These are phyloP conservation scores for Xylaria sp. DNA, from an alignment of 2,329 filamentous ascomycete genomes.

Conservation along the genomic window DNA sequence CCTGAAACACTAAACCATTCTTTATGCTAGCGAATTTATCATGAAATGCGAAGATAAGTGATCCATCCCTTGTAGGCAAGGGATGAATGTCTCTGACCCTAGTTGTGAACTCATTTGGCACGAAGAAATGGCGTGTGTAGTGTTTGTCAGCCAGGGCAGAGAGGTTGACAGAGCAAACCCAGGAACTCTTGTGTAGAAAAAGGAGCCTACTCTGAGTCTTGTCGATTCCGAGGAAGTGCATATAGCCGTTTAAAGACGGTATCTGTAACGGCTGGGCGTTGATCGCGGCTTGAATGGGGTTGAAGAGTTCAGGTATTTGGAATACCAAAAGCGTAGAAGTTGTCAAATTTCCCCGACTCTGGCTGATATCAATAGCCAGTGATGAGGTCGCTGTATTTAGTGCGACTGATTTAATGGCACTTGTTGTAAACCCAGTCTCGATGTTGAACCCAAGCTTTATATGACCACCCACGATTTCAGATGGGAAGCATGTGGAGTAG, in stretches of 20 bases:
- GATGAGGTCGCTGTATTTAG: not conserved
- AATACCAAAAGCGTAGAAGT: not conserved
- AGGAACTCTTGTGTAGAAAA: slow-evolving; percentile 1
- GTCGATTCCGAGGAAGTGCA: not conserved
- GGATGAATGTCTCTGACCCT: slow-evolving; percentile 11
- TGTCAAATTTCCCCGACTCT: not conserved
- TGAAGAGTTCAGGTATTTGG: not conserved
- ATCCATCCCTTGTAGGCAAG: not conserved
- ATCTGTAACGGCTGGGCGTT: not conserved
- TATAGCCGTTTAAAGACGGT: not conserved
- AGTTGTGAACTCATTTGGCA: slow-evolving; percentile 7
- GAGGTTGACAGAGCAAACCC: slow-evolving; percentile 9
- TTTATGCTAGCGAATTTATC: slow-evolving; percentile 11
- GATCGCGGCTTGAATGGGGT: not conserved
- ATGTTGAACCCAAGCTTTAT: not conserved
- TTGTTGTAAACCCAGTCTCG: not conserved
- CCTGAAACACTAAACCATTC: slow-evolving; percentile 10
- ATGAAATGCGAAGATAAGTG: slow-evolving; percentile 5
- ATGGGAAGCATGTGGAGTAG: not conserved
- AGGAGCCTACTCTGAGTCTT: not conserved
- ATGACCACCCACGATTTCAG: not conserved
- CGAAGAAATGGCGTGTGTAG: slow-evolving; percentile 10
- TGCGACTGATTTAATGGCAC: not conserved
- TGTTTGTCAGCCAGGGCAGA: not conserved
- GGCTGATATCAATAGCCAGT: not conserved